phyloP scores from a whole-genome alignment of 106 monocot genomes.

The Iris macrosiphon region DNA sequence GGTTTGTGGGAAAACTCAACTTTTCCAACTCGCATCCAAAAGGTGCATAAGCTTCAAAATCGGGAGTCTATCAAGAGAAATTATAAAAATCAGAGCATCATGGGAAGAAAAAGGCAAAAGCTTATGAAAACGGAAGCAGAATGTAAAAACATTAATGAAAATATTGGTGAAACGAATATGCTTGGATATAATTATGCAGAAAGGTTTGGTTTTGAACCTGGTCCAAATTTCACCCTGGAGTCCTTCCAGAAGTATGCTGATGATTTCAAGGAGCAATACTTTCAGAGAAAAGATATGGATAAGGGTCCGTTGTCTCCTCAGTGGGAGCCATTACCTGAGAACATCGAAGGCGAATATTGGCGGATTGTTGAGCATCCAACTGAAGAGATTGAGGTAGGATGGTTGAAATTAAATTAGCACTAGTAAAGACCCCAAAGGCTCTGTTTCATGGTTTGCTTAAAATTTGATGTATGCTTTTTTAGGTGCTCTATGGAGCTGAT shows the following conservation, averaged over 20 bases:
- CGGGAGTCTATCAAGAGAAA: conserved; percentile 37
- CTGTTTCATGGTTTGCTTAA: too few relatives aligned
- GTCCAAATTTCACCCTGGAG: conserved; percentile 57
- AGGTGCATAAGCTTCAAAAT: conserved; percentile 88
- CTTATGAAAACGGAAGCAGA: conserved; percentile 12
- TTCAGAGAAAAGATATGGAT: conserved; percentile 15
- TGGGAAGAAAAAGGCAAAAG: conserved; percentile 62
- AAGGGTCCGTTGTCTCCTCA: conserved; percentile 4
- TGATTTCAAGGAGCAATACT: conserved; percentile 64
- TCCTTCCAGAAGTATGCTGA: conserved; percentile 65
- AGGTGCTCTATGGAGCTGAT: conserved; percentile 81
- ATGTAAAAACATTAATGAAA: conserved; percentile 10
- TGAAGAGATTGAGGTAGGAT: conserved; percentile 71
- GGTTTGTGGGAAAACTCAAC: conserved; percentile 53
- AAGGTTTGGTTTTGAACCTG: conserved; percentile 68
- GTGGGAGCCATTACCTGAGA: conserved; percentile 39
- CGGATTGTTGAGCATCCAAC: conserved; percentile 66
- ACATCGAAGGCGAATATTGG: conserved; percentile 83
- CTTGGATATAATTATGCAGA: conserved; percentile 14
- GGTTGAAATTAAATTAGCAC: background rate
- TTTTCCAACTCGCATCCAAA: conserved; percentile 70
- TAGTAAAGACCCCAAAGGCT: too few relatives aligned
- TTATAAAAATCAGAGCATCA: conserved; percentile 13
- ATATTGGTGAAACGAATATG: conserved; percentile 12
- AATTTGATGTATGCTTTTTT: conserved; percentile 2